Percentiles rank a stretch among this genome's conserved stretches.
phyloP scores from a whole-genome alignment of 257 asterid genomes.

The Cruciata laevipes region DNA sequence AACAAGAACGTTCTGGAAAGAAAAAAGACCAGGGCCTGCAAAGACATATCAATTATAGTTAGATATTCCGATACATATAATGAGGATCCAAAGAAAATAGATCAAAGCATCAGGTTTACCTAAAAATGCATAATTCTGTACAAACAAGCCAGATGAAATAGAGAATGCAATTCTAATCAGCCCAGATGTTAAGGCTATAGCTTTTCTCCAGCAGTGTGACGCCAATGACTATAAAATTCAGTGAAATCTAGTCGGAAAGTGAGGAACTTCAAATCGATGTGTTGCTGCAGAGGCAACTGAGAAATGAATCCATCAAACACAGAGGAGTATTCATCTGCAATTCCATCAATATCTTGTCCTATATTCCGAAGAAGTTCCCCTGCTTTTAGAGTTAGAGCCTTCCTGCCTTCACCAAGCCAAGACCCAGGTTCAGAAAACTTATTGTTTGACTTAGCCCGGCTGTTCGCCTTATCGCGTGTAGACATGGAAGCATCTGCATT shows the following conservation, averaged over 20 bases:
- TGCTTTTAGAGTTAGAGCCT: conserved; percentile 73
- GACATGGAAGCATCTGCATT: conserved; percentile 35
- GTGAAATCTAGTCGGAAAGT: conserved; percentile 92
- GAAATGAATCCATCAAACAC: conserved; percentile 85
- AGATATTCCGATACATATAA: not conserved
- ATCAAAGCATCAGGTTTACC: not conserved
- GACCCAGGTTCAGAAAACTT: conserved; percentile 58
- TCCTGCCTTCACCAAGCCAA: conserved; percentile 95
- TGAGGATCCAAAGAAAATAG: not conserved
- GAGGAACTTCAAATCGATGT: conserved; percentile 87
- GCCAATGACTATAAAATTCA: conserved; percentile 68
- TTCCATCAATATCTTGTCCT: conserved; percentile 76
- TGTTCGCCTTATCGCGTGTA: conserved; percentile 47
- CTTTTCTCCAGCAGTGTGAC: conserved; percentile 44
- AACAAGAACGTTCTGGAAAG: conserved; percentile 29
- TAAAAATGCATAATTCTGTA: conserved; percentile 15
- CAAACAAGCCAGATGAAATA: conserved; percentile 8
- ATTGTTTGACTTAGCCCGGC: conserved; percentile 40
- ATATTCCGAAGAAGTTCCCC: conserved; percentile 67
- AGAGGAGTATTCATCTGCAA: conserved; percentile 73
- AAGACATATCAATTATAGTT: not conserved
- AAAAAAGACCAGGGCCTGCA: conserved; percentile 17
- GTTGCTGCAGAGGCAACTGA: conserved; percentile 78
- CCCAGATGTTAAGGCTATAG: conserved; percentile 27
- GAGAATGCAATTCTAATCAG: not conserved